Evolutionary conservation across 345 rosid species (phyloP).

Genomic region (Noccaea caerulescens): DNA sequence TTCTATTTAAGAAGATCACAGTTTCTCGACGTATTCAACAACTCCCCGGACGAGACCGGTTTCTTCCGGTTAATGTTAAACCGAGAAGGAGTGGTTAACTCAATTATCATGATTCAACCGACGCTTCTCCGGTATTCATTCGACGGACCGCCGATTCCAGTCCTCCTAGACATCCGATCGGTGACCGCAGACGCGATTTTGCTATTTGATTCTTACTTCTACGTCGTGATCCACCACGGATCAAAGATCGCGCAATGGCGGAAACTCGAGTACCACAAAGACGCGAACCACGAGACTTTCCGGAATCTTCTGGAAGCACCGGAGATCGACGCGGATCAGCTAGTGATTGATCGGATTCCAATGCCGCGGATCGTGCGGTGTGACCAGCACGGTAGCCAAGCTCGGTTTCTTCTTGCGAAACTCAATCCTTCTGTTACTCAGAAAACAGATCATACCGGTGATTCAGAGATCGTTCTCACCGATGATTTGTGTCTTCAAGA

Average conservation of each 20-base stretch:
- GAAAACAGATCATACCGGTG: slow-evolving; percentile 58
- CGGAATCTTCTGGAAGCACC: slow-evolving; percentile 91
- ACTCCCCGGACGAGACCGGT: slow-evolving; percentile 87
- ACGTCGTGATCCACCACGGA: slow-evolving; percentile 86
- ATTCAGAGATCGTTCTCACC: slow-evolving; percentile 75
- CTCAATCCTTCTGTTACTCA: slow-evolving; percentile 97
- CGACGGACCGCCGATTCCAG: slow-evolving; percentile 93
- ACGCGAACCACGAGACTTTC: slow-evolving; percentile 82
- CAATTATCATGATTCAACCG: slow-evolving; percentile 95
- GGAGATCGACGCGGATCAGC: slow-evolving; percentile 64
- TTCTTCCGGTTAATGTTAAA: slow-evolving; percentile 86
- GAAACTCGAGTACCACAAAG: slow-evolving; percentile 81
- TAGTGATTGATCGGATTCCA: slow-evolving; percentile 77
- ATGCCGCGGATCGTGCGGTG: slow-evolving; percentile 80
- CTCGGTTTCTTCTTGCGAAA: slow-evolving; percentile 96
- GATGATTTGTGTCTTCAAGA: slow-evolving; percentile 93
- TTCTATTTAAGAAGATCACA: slow-evolving; percentile 93
- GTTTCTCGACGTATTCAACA: slow-evolving; percentile 90
- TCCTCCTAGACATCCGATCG: slow-evolving; percentile 88
- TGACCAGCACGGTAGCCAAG: slow-evolving; percentile 93
- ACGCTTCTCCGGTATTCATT: slow-evolving; percentile 88
- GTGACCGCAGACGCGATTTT: slow-evolving; percentile 73
- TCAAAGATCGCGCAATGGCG: slow-evolving; percentile 91
- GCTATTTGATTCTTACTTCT: slow-evolving; percentile 90
- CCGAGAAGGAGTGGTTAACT: slow-evolving; percentile 87